phyloP scores from a whole-genome alignment of 2,329 filamentous ascomycete species.

The Talaromyces piceae region DNA sequence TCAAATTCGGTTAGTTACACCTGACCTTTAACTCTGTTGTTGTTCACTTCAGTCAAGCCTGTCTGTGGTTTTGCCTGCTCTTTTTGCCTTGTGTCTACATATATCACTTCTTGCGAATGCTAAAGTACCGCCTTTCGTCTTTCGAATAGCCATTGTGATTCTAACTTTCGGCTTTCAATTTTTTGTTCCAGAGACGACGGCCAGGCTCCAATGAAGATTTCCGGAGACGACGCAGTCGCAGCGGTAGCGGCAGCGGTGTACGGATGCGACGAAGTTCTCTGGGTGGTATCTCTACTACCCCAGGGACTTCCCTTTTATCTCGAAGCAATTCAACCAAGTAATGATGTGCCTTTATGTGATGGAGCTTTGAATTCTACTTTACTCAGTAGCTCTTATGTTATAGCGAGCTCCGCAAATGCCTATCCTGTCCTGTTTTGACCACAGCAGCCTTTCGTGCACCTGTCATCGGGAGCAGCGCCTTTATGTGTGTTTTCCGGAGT shows the following conservation, averaged over 20 bases:
- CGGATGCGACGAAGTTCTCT: constrained; percentile 32
- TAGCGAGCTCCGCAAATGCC: constrained; percentile 13
- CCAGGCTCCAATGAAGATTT: constrained; percentile 34
- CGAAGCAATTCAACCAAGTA: constrained; percentile 38
- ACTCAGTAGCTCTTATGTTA: constrained; percentile 6
- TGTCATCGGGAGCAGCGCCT: constrained; percentile 18
- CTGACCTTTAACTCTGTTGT: constrained; percentile 20
- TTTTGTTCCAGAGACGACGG: constrained; percentile 41
- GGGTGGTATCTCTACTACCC: constrained; percentile 28
- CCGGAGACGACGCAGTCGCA: constrained; percentile 35
- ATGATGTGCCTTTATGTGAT: constrained; percentile 16
- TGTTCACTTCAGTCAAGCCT: constrained; percentile 12
- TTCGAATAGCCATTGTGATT: constrained; percentile 26
- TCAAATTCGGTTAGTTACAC: constrained; percentile 39
- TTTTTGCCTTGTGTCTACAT: constrained; percentile 15
- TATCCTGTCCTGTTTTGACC: constrained; percentile 24
- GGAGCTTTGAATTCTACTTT: constrained; percentile 9
- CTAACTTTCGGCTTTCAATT: constrained; percentile 40
- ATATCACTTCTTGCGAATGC: constrained; percentile 27
- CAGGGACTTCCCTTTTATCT: constrained; percentile 28
- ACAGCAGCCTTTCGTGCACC: constrained; percentile 32
- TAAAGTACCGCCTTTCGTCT: constrained; percentile 31
- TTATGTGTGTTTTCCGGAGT: constrained; percentile 21
- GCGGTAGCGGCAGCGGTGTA: constrained; percentile 35
- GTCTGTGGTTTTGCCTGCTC: not conserved